phyloP scores from a whole-genome alignment of 768 basidiomycete genomes.

The Termitomyces sp. region DNA sequence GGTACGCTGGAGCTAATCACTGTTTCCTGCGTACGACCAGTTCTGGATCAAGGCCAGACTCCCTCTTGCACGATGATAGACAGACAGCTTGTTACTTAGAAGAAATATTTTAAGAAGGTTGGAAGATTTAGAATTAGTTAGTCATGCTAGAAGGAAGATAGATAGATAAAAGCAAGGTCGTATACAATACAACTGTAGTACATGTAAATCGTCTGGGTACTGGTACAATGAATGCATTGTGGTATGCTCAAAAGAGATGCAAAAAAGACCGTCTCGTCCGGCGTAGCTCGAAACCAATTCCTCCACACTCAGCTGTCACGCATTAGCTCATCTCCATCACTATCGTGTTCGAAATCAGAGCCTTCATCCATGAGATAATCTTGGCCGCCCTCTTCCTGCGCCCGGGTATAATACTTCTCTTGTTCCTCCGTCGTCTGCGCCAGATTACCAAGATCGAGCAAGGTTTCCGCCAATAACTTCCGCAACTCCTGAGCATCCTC shows the following conservation, averaged over 20 bases:
- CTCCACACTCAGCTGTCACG: slow-evolving; percentile 5
- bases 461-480: slow-evolving; percentile 45
- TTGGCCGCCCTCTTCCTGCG: slow-evolving; percentile 43
- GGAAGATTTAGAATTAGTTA: background rate
- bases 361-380: slow-evolving; percentile 27
- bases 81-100: background rate
- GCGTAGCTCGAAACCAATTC: background rate
- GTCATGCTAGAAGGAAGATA: too few relatives aligned
- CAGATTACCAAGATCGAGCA: slow-evolving; percentile 55
- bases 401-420: slow-evolving; percentile 48
- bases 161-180: background rate
- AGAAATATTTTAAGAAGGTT: background rate
- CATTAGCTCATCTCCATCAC: slow-evolving; percentile 16
- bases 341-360: slow-evolving; percentile 12
- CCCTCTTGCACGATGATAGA: background rate
- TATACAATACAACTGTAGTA: background rate
- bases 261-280: background rate
- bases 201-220: background rate
- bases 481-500: slow-evolving; percentile 23
- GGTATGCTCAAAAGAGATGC: background rate
- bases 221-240: background rate
- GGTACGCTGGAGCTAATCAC: background rate
- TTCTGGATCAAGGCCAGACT: background rate
- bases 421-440: slow-evolving; percentile 41
- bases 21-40: background rate